Percentiles rank a stretch among this genome's conserved stretches.
Conservation (phyloP, 2,329 filamentous ascomycete genomes). For the Ascomycota sp. region DNA sequence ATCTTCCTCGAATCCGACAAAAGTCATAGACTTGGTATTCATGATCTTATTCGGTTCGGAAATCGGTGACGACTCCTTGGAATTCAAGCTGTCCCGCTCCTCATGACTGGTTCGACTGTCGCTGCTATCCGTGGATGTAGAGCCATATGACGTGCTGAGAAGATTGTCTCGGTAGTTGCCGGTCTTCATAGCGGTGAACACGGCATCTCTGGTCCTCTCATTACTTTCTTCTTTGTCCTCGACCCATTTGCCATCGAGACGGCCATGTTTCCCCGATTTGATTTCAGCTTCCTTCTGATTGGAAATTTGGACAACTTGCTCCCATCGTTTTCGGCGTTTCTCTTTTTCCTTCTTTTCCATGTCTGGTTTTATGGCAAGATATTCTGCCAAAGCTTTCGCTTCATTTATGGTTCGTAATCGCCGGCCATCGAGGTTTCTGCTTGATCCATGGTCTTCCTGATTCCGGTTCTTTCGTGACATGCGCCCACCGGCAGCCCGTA, state of each 20-base stretch:
- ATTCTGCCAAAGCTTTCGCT: constrained; percentile 86
- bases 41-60: constrained; percentile 18
- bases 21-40: constrained; percentile 24
- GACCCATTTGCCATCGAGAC: constrained; percentile 80
- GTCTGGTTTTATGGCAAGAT: constrained; percentile 84
- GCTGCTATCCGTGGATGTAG: constrained; percentile 16
- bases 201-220: constrained; percentile 62
- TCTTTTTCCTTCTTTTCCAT: constrained; percentile 94
- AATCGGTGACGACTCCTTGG: constrained; percentile 28
- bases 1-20: constrained; percentile 64
- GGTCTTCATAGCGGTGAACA: constrained; percentile 47
- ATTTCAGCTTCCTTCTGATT: constrained; percentile 73
- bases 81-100: constrained; percentile 19
- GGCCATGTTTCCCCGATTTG: constrained; percentile 46
- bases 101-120: constrained; percentile 11
- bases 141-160: constrained; percentile 28
- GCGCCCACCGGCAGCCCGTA: constrained; percentile 87
- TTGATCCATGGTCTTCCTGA: constrained; percentile 73
- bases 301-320: constrained; percentile 68
- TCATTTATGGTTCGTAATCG: constrained; percentile 82
- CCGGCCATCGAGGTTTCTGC: constrained; percentile 80
- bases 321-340: constrained; percentile 63
- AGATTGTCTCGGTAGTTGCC: constrained; percentile 42
- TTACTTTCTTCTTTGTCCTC: constrained; percentile 83
- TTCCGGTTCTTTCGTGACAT: constrained; percentile 91